Evolutionary conservation across 1,284 basidiomycete genomes (phyloP).

Genomic region (Malassezia equina): DNA sequence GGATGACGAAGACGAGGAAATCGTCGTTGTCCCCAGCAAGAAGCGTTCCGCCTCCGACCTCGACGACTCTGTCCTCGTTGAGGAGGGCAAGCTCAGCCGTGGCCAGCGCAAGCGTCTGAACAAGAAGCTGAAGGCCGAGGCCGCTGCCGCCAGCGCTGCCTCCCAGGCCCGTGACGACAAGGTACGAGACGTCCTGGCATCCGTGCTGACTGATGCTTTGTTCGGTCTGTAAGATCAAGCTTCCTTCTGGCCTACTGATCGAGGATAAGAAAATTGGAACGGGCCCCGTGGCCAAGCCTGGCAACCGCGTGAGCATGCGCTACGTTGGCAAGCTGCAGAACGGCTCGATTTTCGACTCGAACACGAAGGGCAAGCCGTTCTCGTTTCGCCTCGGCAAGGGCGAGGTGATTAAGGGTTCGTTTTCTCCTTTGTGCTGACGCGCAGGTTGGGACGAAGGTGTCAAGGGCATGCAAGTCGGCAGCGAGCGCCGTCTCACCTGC

Average conservation of each 20-base stretch:
- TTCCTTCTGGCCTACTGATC: slow-evolving; percentile 67
- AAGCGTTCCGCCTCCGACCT: slow-evolving; percentile 57
- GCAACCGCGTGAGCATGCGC: slow-evolving; percentile 72
- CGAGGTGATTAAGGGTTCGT: slow-evolving; percentile 75
- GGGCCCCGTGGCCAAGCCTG: slow-evolving; percentile 74
- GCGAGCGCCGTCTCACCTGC: slow-evolving; percentile 72
- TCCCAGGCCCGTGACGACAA: slow-evolving; percentile 44
- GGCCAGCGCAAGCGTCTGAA: slow-evolving; percentile 48
- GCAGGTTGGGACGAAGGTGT: slow-evolving; percentile 76
- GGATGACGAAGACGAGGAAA: slow-evolving; percentile 23
- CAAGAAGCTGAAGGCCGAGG: slow-evolving; percentile 62
- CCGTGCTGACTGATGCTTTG: slow-evolving; percentile 14
- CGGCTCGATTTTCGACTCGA: slow-evolving; percentile 80
- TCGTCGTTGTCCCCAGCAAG: slow-evolving; percentile 47
- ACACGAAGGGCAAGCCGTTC: slow-evolving; percentile 79
- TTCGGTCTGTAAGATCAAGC: slow-evolving; percentile 49
- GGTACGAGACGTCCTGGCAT: slow-evolving; percentile 46
- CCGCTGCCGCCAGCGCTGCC: slow-evolving; percentile 22
- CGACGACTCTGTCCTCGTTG: slow-evolving; percentile 40
- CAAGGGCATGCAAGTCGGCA: slow-evolving; percentile 79
- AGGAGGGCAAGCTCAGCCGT: slow-evolving; percentile 35
- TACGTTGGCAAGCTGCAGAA: slow-evolving; percentile 78
- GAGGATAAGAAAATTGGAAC: slow-evolving; percentile 67
- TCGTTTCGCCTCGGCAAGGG: slow-evolving; percentile 73
- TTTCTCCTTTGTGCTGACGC: slow-evolving; percentile 1